A percentile compares a stretch with the other conserved stretches of the same genome.
Evolutionary conservation across 805 yeast genomes (phyloP).

Genomic region (Kuraishia ogatae): DNA sequence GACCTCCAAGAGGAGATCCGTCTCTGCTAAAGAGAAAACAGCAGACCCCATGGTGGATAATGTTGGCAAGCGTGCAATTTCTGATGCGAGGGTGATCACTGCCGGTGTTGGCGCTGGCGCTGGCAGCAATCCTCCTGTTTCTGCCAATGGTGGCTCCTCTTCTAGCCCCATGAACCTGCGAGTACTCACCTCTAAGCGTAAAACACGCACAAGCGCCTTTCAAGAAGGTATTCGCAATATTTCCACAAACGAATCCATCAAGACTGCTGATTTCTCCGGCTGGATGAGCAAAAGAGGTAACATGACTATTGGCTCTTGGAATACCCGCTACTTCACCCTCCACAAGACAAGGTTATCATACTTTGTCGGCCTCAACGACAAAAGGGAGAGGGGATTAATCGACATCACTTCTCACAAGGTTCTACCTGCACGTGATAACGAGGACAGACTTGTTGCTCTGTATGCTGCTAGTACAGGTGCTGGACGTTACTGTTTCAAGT

Average conservation of each 20-base stretch:
- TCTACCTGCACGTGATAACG: slow-evolving; percentile 65
- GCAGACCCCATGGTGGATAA: slow-evolving; percentile 5
- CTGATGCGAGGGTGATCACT: slow-evolving; percentile 14
- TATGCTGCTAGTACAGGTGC: slow-evolving; percentile 92
- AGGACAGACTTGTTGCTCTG: slow-evolving; percentile 71
- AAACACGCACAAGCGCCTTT: slow-evolving; percentile 69
- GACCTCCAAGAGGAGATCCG: slow-evolving; percentile 36
- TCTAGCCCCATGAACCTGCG: slow-evolving; percentile 21
- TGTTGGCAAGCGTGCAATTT: slow-evolving; percentile 30
- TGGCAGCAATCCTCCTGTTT: too few species aligned
- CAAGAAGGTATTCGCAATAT: slow-evolving; percentile 79
- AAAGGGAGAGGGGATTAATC: slow-evolving; percentile 82
- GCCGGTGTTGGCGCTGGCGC: background rate
- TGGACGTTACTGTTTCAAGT: slow-evolving; percentile 87
- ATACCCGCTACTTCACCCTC: slow-evolving; percentile 73
- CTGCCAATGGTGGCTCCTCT: background rate
- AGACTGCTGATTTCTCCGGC: slow-evolving; percentile 72
- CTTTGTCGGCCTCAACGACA: slow-evolving; percentile 69
- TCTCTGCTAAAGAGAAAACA: slow-evolving; percentile 36
- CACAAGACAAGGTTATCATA: slow-evolving; percentile 93
- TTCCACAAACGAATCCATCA: slow-evolving; percentile 70
- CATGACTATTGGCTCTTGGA: slow-evolving; percentile 84
- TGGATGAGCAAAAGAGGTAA: slow-evolving; percentile 96
- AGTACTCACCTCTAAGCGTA: slow-evolving; percentile 35
- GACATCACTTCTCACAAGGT: slow-evolving; percentile 95